Conservation (phyloP, 176 grass and related monocot species). For the Ensete glaucum region DNA sequence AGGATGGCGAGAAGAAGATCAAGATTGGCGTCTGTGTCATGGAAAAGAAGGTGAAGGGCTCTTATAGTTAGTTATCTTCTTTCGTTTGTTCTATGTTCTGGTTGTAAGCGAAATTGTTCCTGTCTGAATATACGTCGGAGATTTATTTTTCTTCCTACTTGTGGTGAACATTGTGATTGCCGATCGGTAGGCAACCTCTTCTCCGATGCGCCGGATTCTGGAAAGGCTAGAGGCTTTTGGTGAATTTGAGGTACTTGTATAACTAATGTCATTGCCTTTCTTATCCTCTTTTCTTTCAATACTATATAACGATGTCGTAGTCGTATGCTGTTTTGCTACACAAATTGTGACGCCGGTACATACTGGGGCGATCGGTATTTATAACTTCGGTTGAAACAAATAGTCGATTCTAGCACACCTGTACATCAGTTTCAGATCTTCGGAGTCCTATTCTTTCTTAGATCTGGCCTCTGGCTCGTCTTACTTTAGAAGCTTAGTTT, state of each 20-base stretch:
- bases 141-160: conserved; percentile 12
- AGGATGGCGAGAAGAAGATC: conserved; percentile 30
- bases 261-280: not conserved
- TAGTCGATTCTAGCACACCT: too few species aligned
- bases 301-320: too few species aligned
- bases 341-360: too few species aligned
- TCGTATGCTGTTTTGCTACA: too few species aligned
- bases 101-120: not conserved
- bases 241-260: conserved; percentile 70
- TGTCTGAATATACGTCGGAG: not conserved
- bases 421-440: too few species aligned
- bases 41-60: conserved; percentile 75
- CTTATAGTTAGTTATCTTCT: not conserved
- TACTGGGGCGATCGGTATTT: too few species aligned
- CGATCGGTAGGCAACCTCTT: conserved; percentile 43
- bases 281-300: not conserved
- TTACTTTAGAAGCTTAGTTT: too few species aligned
- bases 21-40: conserved; percentile 89
- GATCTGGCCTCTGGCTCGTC: too few species aligned
- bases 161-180: conserved; percentile 11
- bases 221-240: conserved; percentile 72
- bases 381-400: too few species aligned
- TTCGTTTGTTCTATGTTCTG: conserved; percentile 13
- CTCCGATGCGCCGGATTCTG: conserved; percentile 86
- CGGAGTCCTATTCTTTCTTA: too few species aligned